Base-by-base conservation (phyloP, 208 protist species). In the Trypanosoma melophagium region DNA sequence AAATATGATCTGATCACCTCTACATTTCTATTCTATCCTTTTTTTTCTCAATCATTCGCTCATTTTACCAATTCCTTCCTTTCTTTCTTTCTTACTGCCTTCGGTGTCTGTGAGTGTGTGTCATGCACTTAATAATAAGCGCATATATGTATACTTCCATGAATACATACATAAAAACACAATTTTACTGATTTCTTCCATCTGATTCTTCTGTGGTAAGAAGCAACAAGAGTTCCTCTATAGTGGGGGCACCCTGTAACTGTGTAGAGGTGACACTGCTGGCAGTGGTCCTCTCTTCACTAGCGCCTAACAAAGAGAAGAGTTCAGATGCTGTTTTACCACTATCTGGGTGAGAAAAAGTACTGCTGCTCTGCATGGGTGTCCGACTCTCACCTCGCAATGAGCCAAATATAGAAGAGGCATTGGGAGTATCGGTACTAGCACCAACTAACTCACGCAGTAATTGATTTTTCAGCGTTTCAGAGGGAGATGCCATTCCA, bases 181-280 rank as follows among this genome's bases (percentile, higher is more conserved):
- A 56, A 25, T 3, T 31, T 22, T 25, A 63, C 50, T 52, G 1
- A 5, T 31, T 51, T 31, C 51, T 38, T 58, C 3, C 53, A 22
- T 19, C 21, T 49, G 13, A 8, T 58, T 58, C 67, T 45, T 74
- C 71, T 17, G 68, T 76, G 13, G 71, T 85, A 10, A 85, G 69
- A 19, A 85, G 50, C 12, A 71, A 58, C 74, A 85, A 81, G 28
- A 85, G 66, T 38, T 79, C 71, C 9, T 68, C 58, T 49, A 85
- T 66, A 19, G 64, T 53, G 16, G 63, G 25, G 62, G 44, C 16
- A 44, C 19, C 62, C n/a, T 35, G 45, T 47, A 17, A 51, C 44
- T 41, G 40, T 45, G 60, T 22, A 7, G 55, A 31, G 13, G 54
- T 21, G 3, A 24, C 3, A 22, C 24, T 31, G 45, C 21, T 47